Percentiles rank a stretch among this genome's conserved stretches.
Conservation (phyloP, 495 filamentous ascomycete genomes). For the Neurospora intermedia region DNA sequence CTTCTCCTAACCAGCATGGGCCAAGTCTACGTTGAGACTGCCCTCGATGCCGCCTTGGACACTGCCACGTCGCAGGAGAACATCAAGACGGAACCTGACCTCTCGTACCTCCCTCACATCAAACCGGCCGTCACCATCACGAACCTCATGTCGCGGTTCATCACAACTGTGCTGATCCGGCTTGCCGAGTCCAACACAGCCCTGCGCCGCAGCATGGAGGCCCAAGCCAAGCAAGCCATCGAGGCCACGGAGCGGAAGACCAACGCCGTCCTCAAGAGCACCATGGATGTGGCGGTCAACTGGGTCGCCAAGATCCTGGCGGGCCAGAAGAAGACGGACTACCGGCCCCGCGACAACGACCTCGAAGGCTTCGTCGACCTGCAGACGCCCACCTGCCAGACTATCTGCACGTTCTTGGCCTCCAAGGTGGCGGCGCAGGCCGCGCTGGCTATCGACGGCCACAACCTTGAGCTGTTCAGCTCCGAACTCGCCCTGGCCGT, state of each 20-base stretch:
- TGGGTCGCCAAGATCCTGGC: slow-evolving; percentile 68
- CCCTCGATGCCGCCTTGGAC: slow-evolving; percentile 77
- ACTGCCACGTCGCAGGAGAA: slow-evolving; percentile 63
- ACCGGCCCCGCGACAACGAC: slow-evolving; percentile 78
- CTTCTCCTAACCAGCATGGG: slow-evolving; percentile 83
- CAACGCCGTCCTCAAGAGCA: slow-evolving; percentile 73
- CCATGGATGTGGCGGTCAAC: slow-evolving; percentile 70
- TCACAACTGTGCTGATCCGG: slow-evolving; percentile 81
- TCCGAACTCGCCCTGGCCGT: slow-evolving; percentile 79
- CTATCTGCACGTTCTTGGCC: slow-evolving; percentile 64
- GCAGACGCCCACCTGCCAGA: slow-evolving; percentile 74
- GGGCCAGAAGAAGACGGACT: slow-evolving; percentile 84
- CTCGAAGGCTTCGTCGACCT: slow-evolving; percentile 65
- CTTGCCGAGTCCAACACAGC: slow-evolving; percentile 82
- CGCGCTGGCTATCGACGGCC: slow-evolving; percentile 58
- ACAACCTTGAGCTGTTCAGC: slow-evolving; percentile 66
- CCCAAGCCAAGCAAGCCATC: slow-evolving; percentile 60
- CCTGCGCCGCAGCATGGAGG: slow-evolving; percentile 81
- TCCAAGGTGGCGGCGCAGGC: slow-evolving; percentile 48
- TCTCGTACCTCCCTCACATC: slow-evolving; percentile 68
- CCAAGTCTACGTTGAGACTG: slow-evolving; percentile 89
- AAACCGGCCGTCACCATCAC: slow-evolving; percentile 78
- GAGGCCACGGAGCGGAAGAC: slow-evolving; percentile 81
- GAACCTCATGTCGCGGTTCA: slow-evolving; percentile 84
- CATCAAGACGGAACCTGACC: slow-evolving; percentile 74